Evolutionary conservation across 257 asterid genomes (phyloP).

Genomic region (Henckelia pumila): DNA sequence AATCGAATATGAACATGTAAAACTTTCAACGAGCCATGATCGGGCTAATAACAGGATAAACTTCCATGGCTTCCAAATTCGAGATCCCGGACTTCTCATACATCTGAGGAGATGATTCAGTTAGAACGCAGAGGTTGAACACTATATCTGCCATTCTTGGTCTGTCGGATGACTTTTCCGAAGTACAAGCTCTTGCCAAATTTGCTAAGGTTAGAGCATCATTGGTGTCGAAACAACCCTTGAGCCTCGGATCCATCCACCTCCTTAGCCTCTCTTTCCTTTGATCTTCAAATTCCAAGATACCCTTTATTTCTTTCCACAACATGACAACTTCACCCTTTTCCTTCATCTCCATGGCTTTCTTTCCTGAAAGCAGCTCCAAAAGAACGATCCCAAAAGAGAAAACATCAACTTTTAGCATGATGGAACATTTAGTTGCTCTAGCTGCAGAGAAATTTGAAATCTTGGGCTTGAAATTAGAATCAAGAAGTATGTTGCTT

Average conservation of each 20-base stretch:
- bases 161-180: slow-evolving; percentile 53
- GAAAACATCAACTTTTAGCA: slow-evolving; percentile 64
- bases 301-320: slow-evolving; percentile 54
- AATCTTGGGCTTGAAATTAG: slow-evolving; percentile 63
- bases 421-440: slow-evolving; percentile 36
- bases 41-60: slow-evolving; percentile 41
- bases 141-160: slow-evolving; percentile 70
- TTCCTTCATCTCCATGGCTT: slow-evolving; percentile 47
- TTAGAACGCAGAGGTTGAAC: slow-evolving; percentile 51
- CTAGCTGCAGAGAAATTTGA: slow-evolving; percentile 60
- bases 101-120: slow-evolving; percentile 53
- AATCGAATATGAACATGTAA: background rate
- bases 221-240: slow-evolving; percentile 41
- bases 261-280: slow-evolving; percentile 50
- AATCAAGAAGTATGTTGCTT: slow-evolving; percentile 66
- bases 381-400: slow-evolving; percentile 64
- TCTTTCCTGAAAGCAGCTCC: slow-evolving; percentile 71
- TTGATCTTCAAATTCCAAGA: slow-evolving; percentile 49
- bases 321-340: slow-evolving; percentile 49
- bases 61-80: slow-evolving; percentile 45
- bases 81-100: slow-evolving; percentile 40
- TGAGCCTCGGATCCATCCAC: slow-evolving; percentile 67
- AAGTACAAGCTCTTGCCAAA: slow-evolving; percentile 65
- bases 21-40: slow-evolving; percentile 46
- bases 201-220: slow-evolving; percentile 67